Evolutionary conservation across 2,329 filamentous ascomycete species (phyloP), one percentile per base, ranked within the genome.

Genomic region (Zasmidium angulare): DNA sequence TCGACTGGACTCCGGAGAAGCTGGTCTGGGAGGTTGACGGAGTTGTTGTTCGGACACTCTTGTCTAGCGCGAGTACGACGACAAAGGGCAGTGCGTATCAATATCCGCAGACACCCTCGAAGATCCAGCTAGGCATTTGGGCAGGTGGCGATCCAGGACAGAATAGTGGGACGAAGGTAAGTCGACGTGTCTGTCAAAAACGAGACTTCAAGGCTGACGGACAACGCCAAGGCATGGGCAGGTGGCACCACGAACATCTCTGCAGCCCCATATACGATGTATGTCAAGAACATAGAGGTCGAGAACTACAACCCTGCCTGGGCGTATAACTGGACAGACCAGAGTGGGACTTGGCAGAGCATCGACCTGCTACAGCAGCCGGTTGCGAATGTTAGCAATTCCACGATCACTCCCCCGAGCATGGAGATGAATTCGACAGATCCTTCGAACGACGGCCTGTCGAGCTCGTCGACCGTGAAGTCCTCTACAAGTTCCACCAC

Each of bases 1-100:
- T 84, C 26, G 78, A 84, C 62, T 91, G 89, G 89, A 90, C 86
- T 14, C 77, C 83, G 63, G 83, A 87, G 1, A 75, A 79, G 60
- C 75, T 91, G 12, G 81, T 85, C 61, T 91, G 85, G 82, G 84
- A 80, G 67, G 85, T 93, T 56, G 79, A 86, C 68, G 79, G 78
- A 59, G 64, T 63, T 3, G 67, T 75, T 31, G 71, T 81, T 20
- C 81, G 83, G 60, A 80, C 77, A 3, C 76, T 82, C 26, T 19
- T 46, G 17, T 31, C 31, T 24, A 50, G 29, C 22, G 17, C 51
- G 6, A 52, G 24, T 9, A 56, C 53, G 36, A 47, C 46, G 43
- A 31, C 23, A 9, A 26, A 26, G 12, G 49, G 49, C 6, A 49
- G 46, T 23, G 47, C 46, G 22, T 50, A 56, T 43, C 63, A 65